phyloP scores from a whole-genome alignment of 192 early-diverging fungal species.

The Coemansia sp. region DNA sequence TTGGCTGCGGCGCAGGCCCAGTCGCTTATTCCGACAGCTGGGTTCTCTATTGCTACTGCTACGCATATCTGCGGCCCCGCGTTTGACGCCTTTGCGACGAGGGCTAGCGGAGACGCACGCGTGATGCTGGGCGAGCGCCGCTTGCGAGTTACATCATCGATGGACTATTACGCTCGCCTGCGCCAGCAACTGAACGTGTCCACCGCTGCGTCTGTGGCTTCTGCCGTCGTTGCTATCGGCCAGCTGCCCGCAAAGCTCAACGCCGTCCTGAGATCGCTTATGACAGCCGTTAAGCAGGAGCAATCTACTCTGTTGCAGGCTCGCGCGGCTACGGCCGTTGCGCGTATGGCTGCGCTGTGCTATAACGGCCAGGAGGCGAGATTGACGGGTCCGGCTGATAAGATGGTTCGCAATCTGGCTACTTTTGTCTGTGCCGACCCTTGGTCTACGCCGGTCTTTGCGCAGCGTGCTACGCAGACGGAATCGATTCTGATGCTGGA shows the following conservation, averaged over 20 bases:
- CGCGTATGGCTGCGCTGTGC: slow-evolving; percentile 44
- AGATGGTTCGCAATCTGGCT: slow-evolving; percentile 86
- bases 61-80: slow-evolving; percentile 42
- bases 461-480: slow-evolving; percentile 31
- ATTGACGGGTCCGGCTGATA: slow-evolving; percentile 65
- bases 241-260: slow-evolving; percentile 80
- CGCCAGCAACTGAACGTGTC: slow-evolving; percentile 67
- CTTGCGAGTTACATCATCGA: slow-evolving; percentile 62
- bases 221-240: slow-evolving; percentile 77
- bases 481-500: slow-evolving; percentile 45
- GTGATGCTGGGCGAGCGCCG: slow-evolving; percentile 57
- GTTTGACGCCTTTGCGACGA: slow-evolving; percentile 51
- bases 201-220: slow-evolving; percentile 65
- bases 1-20: background rate
- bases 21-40: slow-evolving; percentile 20
- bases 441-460: slow-evolving; percentile 64
- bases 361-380: slow-evolving; percentile 9
- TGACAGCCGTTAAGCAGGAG: slow-evolving; percentile 80
- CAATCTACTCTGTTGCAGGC: slow-evolving; percentile 56
- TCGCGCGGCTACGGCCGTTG: slow-evolving; percentile 58
- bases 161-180: slow-evolving; percentile 67
- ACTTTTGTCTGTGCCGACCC: slow-evolving; percentile 85
- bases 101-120: slow-evolving; percentile 13
- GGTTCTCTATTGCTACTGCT: slow-evolving; percentile 65
- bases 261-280: slow-evolving; percentile 80